phyloP scores from a whole-genome alignment of 139 green algal genomes.

The Tetraselmis chui region DNA sequence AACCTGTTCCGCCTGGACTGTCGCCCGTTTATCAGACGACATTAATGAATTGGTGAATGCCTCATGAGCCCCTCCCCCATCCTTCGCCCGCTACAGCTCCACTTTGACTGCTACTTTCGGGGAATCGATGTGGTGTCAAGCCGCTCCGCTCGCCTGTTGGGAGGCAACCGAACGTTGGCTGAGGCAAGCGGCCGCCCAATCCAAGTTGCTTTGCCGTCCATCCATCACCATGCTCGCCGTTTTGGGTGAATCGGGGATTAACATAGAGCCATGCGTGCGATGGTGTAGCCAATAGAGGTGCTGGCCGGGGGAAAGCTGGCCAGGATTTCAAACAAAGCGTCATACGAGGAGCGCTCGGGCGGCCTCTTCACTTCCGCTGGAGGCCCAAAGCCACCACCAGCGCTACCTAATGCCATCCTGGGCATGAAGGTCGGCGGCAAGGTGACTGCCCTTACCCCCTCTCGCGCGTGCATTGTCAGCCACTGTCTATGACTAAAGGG shows the following conservation, averaged over 20 bases:
- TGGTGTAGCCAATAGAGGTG: conserved; percentile 81
- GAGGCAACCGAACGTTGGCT: conserved; percentile 82
- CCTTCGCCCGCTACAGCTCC: conserved; percentile 49
- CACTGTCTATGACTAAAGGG: conserved; percentile 9
- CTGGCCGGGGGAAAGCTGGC: conserved; percentile 36
- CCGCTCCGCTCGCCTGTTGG: conserved; percentile 68
- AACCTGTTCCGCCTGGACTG: no score
- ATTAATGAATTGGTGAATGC: no score
- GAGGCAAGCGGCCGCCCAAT: no score
- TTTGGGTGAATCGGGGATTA: no score
- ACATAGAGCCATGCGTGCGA: no score
- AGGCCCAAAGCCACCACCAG: conserved; percentile 79
- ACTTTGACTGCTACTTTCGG: conserved; percentile 84
- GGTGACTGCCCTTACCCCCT: conserved; percentile 34
- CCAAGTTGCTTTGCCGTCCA: no score
- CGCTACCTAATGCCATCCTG: conserved; percentile 62
- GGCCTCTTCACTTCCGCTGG: conserved; percentile 61
- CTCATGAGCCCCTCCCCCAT: no score
- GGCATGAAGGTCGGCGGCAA: conserved; percentile 86
- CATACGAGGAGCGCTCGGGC: conserved; percentile 33
- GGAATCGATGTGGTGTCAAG: conserved; percentile 81
- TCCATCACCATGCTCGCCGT: no score
- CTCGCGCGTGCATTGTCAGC: conserved; percentile 3
- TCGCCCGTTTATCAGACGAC: no score
- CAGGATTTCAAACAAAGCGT: conserved; percentile 20